Conservation (phyloP, 495 filamentous ascomycete species). For the Hypomontagnella monticulosa region DNA sequence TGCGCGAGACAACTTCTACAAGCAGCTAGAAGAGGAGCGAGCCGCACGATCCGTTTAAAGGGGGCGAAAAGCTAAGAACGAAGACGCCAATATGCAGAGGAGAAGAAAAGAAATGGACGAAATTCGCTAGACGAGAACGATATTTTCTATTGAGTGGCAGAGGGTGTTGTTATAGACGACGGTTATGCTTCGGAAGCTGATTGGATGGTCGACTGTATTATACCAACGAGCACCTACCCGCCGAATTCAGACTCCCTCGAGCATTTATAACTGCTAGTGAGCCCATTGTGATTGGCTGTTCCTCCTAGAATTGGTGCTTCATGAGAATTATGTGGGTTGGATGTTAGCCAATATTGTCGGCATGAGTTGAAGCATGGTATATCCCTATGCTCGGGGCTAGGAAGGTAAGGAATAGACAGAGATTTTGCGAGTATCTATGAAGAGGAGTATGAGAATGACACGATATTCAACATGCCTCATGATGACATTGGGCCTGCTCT, state of each 20-base stretch:
- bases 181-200: conserved; percentile 16
- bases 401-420: too few relatives aligned
- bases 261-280: conserved; percentile 4
- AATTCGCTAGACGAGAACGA: conserved; percentile 23
- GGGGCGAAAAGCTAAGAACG: not conserved
- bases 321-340: too few relatives aligned
- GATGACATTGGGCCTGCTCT: too few relatives aligned
- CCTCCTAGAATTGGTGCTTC: too few relatives aligned
- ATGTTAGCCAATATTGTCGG: too few relatives aligned
- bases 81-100: not conserved
- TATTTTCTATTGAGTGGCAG: not conserved
- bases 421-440: too few relatives aligned
- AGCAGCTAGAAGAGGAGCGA: conserved; percentile 58
- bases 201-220: conserved; percentile 33
- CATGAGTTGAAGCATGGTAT: too few relatives aligned
- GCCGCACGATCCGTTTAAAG: conserved; percentile 44
- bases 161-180: conserved; percentile 22
- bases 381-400: too few relatives aligned
- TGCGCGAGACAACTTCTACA: conserved; percentile 59
- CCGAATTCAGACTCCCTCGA: conserved; percentile 33
- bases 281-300: not conserved
- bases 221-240: conserved; percentile 29
- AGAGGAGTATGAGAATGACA: too few relatives aligned
- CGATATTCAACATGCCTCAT: too few relatives aligned
- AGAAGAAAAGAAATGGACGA: not conserved